Base-by-base conservation (phyloP, 1,284 basidiomycete genomes). In the Austroboletus rostrupii region DNA sequence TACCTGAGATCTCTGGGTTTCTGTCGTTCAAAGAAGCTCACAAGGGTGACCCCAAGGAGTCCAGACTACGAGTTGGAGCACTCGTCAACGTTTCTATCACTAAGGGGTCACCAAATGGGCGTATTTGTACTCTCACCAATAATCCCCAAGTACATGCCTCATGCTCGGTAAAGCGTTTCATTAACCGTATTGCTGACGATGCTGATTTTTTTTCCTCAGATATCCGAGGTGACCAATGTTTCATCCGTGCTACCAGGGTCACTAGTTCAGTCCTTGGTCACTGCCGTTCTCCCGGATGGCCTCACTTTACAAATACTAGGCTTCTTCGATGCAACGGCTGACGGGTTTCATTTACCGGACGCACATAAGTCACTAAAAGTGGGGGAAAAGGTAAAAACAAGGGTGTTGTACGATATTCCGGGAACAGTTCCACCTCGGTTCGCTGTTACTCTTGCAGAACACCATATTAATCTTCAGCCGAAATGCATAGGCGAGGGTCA, bases 321-420 rank as follows among this genome's bases (percentile, higher is more conserved):
- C 2, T 96, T 92, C 70, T 98, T 95, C 68, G 87, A 93, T 45
- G 96, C 92, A 28, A 96, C 93, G 0, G 80, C 94, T 45, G 94
- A 97, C 64, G 73, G 84, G 39, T 81, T 87, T 54, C 95, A 99
- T 69, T 72, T 98, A 19, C 59, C 72, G 16, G 65, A 73, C 17
- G 67, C 74, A 7, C 76, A 78, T 37, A 77, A 79, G 45, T 69
- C 71, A 33, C 87, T 80, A 70, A 92, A 90, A 66, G 65, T 89
- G 43, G 94, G 93, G 13, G 84, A 91, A 67, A 97, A 92, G 72
- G 73, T 98, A 60, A 92, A 90, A 62, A 88, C 90, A 0, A 77
- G 97, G 56, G 79, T 99, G 33, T 70, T 99, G 31, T 98, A 96
- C 70, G 82, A 90, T 61, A 80, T 87, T 53, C 78, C 81, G n/a